These are phyloP conservation scores for Nakaseomyces uthaithaninus DNA, from an alignment of 1,139 yeast species.

Conservation along the genomic window DNA sequence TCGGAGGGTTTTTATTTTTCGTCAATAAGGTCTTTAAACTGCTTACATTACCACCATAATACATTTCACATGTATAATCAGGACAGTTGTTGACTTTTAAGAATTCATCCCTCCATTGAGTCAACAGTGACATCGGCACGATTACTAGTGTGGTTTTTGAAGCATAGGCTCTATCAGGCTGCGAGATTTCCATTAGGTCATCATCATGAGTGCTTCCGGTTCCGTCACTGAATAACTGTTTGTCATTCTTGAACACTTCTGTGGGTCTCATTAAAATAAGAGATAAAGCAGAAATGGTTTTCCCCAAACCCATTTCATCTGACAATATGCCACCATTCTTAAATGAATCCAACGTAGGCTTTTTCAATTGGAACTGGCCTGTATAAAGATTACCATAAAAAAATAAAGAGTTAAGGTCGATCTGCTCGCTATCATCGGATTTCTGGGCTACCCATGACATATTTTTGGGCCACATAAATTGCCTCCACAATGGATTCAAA, in stretches of 20 bases:
- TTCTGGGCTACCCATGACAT: slow-evolving; percentile 33
- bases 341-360: slow-evolving; percentile 53
- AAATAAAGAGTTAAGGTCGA: slow-evolving; percentile 16
- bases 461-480: slow-evolving; percentile 63
- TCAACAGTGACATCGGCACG: slow-evolving; percentile 82
- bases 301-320: slow-evolving; percentile 96
- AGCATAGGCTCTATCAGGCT: slow-evolving; percentile 43
- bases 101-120: slow-evolving; percentile 89
- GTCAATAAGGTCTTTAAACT: slow-evolving; percentile 36
- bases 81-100: slow-evolving; percentile 46
- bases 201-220: slow-evolving; percentile 1
- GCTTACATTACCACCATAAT: slow-evolving; percentile 62
- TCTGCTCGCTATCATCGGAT: slow-evolving; percentile 10
- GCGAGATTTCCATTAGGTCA: background rate
- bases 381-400: slow-evolving; percentile 79
- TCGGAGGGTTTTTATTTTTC: slow-evolving; percentile 42
- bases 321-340: slow-evolving; percentile 86
- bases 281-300: slow-evolving; percentile 77
- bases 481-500: slow-evolving; percentile 83
- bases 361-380: slow-evolving; percentile 66
- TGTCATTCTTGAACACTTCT: slow-evolving; percentile 32
- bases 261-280: slow-evolving; percentile 57
- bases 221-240: slow-evolving; percentile 9
- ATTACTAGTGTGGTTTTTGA: slow-evolving; percentile 66
- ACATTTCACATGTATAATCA: slow-evolving; percentile 44